A percentile compares a stretch with the other conserved stretches of the same genome.
These are phyloP conservation scores for Cercospora brassicicola DNA, from an alignment of 2,329 filamentous ascomycete species.

Conservation along the genomic window DNA sequence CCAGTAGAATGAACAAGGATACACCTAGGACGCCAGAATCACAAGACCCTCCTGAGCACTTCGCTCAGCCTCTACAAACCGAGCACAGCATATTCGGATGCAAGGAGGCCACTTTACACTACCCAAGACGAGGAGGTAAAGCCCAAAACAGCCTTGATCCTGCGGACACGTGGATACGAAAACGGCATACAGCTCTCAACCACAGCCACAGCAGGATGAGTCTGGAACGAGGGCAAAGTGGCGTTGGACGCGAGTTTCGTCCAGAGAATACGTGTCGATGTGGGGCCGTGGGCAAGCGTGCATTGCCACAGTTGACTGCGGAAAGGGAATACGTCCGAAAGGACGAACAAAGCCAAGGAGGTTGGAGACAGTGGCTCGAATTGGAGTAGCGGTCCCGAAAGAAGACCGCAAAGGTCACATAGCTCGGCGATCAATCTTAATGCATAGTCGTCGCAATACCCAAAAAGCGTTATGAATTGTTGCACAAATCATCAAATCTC, in stretches of 20 bases:
- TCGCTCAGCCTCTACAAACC: background rate
- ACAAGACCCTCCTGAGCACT: background rate
- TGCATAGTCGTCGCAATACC: background rate
- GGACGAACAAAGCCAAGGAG: background rate
- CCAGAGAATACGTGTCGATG: background rate
- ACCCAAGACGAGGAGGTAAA: background rate
- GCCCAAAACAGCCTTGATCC: background rate
- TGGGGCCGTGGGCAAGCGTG: background rate
- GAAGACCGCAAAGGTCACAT: background rate
- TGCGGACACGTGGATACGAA: background rate
- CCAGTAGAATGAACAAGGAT: conserved; percentile 23
- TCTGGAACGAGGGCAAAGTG: conserved; percentile 1
- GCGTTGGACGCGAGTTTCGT: background rate
- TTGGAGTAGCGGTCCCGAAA: background rate
- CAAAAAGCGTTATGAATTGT: background rate
- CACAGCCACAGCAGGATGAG: background rate
- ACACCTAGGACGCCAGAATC: background rate
- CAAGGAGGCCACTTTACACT: background rate
- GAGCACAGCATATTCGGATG: background rate
- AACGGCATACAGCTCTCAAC: background rate
- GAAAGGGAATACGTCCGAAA: background rate
- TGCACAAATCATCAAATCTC: background rate
- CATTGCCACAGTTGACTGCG: background rate
- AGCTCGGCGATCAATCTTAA: background rate
- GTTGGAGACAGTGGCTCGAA: background rate